Evolutionary conservation across 1,284 basidiomycete genomes (phyloP).

Genomic region (Phaffia rhodozyma): DNA sequence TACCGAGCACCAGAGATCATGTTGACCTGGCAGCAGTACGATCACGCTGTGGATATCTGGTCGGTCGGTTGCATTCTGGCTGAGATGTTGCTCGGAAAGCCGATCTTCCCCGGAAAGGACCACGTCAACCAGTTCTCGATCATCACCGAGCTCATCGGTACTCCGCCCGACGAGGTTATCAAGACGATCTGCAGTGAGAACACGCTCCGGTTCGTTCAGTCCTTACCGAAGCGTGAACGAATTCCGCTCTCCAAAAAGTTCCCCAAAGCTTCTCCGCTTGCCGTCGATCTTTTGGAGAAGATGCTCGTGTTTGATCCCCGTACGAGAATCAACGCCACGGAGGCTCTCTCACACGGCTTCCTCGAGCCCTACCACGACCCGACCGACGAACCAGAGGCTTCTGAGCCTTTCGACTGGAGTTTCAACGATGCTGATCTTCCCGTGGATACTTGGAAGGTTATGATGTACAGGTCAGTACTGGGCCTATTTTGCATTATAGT

Average conservation of each 20-base stretch:
- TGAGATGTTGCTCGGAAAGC: conserved; percentile 98
- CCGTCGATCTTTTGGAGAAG: conserved; percentile 90
- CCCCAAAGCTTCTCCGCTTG: conserved; percentile 78
- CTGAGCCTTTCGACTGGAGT: conserved; percentile 95
- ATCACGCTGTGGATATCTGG: conserved; percentile 54
- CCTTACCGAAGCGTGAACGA: conserved; percentile 87
- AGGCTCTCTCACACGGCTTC: conserved; percentile 87
- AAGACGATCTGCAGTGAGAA: conserved; percentile 74
- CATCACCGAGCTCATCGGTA: conserved; percentile 95
- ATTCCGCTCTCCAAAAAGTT: conserved; percentile 93
- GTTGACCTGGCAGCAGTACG: conserved; percentile 99
- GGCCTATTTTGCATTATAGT: too few relatives aligned
- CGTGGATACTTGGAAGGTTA: conserved; percentile 82
- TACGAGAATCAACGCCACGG: conserved; percentile 86
- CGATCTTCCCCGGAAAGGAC: conserved; percentile 97
- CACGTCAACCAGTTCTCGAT: conserved; percentile 99
- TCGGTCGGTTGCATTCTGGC: conserved; percentile 85
- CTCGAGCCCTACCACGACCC: conserved; percentile 97
- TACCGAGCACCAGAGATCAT: conserved; percentile 99
- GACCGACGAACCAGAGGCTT: conserved; percentile 88
- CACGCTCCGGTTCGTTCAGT: conserved; percentile 97
- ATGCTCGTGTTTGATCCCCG: conserved; percentile 99
- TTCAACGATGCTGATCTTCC: conserved; percentile 99
- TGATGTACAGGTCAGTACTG: conserved; percentile 34
- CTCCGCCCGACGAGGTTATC: conserved; percentile 98